Evolutionary conservation across 2,329 filamentous ascomycete genomes (phyloP).

Genomic region (Apiospora aurea): DNA sequence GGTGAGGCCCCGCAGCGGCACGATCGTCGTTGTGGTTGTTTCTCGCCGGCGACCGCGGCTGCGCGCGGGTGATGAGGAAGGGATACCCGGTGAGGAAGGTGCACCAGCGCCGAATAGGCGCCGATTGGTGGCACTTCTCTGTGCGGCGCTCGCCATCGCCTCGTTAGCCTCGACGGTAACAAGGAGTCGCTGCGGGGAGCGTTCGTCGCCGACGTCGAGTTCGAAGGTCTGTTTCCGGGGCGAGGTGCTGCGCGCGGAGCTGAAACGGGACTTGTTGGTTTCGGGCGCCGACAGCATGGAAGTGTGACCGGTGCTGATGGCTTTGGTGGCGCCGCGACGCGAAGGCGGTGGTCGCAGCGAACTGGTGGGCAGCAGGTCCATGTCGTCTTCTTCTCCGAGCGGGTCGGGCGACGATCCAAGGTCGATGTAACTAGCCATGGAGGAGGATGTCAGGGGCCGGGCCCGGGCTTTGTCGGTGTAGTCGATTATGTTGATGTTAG

Average conservation of each 20-base stretch:
- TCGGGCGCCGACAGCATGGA: slow-evolving; percentile 47
- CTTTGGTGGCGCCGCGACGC: not conserved
- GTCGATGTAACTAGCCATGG: slow-evolving; percentile 39
- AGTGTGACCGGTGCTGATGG: slow-evolving; percentile 24
- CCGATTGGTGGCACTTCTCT: slow-evolving; percentile 41
- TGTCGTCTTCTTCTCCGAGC: slow-evolving; percentile 37
- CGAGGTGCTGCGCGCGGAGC: slow-evolving; percentile 43
- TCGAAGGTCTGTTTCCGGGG: slow-evolving; percentile 65
- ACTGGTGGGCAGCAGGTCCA: slow-evolving; percentile 36
- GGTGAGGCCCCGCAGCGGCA: slow-evolving; percentile 56
- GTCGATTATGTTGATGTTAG: not conserved
- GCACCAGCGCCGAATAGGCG: slow-evolving; percentile 41
- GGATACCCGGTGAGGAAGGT: slow-evolving; percentile 20
- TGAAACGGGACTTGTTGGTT: slow-evolving; percentile 51
- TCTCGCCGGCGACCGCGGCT: slow-evolving; percentile 45
- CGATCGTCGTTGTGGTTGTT: slow-evolving; percentile 55
- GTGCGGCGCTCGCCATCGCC: slow-evolving; percentile 35
- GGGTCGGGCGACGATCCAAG: slow-evolving; percentile 45
- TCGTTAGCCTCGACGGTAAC: slow-evolving; percentile 63
- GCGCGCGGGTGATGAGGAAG: slow-evolving; percentile 48
- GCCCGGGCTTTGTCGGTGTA: slow-evolving; percentile 4
- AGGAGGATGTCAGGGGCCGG: not conserved
- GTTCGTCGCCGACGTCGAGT: slow-evolving; percentile 59
- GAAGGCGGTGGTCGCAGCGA: slow-evolving; percentile 29
- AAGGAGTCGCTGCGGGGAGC: slow-evolving; percentile 58